Base-by-base conservation (phyloP, 805 yeast genomes). In the Barnettozyma vustinii region DNA sequence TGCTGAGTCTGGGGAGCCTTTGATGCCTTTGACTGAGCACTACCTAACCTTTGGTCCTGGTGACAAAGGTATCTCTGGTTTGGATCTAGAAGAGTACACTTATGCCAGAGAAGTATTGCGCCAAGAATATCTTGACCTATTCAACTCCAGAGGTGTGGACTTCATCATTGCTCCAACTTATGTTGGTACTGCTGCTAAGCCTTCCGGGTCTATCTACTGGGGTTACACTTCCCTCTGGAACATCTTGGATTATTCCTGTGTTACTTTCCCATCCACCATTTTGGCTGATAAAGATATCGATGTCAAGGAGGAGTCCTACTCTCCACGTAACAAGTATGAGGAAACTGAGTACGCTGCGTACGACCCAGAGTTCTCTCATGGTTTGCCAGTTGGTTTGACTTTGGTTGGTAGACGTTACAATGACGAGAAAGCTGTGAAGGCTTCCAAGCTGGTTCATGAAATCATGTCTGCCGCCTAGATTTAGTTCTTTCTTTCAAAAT, bases 221-320 rank as follows among this genome's bases (percentile, higher is more conserved):
- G 85, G 91, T 4, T 87, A 87, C 71, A 84, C 92, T 6, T 69
- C 89, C 2, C 72, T 84, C 53, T 87, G 81, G 78, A 86, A 86
- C 67, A 61, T 85, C 50, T 65, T 84, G 53, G 95, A 87, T 64
- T 72, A 79, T 59, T 90, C 95, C 39, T 78, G 82, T 37, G 77
- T 83, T 52, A 72, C 75, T 1, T 70, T 80, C 67, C 89, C 85
- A 57, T 75, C 87, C 5, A 80, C 56, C 5, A 18, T 56, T 23
- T 47, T 46, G 35, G 60, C 55, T 9, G 81, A 81, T 57, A 56
- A 69, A 27, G 51, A 53, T 7, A 52, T 74, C 37, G 90, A 83
- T 61, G 56, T 65, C 37, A 75, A 77, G 69, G 80, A 71, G 41
- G 50, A 41, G 33, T 10, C 33, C 1, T 59, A 52, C 36, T 25